These are phyloP conservation scores for Malassezia yamatoensis DNA, from an alignment of 1,284 basidiomycete species.

Conservation along the genomic window DNA sequence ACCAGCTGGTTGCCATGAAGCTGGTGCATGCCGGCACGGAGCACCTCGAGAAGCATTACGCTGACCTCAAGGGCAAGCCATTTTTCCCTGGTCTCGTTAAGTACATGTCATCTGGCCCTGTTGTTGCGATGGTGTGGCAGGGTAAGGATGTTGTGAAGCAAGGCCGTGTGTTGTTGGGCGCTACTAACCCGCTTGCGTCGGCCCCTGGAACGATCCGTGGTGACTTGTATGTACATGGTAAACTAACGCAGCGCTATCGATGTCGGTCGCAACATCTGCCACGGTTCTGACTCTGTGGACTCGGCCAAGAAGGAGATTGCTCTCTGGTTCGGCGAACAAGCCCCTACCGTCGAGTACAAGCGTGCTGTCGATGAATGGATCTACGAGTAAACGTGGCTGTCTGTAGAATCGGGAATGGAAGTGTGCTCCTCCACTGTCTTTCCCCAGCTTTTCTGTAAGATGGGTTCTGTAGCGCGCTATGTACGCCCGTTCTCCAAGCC, in stretches of 20 bases:
- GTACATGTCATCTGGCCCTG: conserved; percentile 75
- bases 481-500: not conserved
- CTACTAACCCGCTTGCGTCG: conserved; percentile 90
- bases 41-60: conserved; percentile 48
- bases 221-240: conserved; percentile 17
- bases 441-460: not conserved
- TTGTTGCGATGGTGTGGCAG: conserved; percentile 93
- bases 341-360: conserved; percentile 39
- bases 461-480: not conserved
- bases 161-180: conserved; percentile 86
- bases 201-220: conserved; percentile 53
- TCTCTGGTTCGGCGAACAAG: conserved; percentile 47
- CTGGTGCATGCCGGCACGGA: conserved; percentile 22
- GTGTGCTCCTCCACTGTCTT: not conserved
- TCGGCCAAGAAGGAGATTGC: conserved; percentile 46
- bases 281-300: conserved; percentile 66
- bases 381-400: conserved; percentile 32
- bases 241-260: conserved; percentile 58
- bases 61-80: conserved; percentile 47
- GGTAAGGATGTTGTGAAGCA: conserved; percentile 58
- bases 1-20: conserved; percentile 21
- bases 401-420: not conserved
- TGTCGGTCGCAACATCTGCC: conserved; percentile 57
- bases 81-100: conserved; percentile 48
- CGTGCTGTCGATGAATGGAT: conserved; percentile 42